Conservation (phyloP, 2,329 filamentous ascomycete genomes). For the Aspergillus sp. region DNA sequence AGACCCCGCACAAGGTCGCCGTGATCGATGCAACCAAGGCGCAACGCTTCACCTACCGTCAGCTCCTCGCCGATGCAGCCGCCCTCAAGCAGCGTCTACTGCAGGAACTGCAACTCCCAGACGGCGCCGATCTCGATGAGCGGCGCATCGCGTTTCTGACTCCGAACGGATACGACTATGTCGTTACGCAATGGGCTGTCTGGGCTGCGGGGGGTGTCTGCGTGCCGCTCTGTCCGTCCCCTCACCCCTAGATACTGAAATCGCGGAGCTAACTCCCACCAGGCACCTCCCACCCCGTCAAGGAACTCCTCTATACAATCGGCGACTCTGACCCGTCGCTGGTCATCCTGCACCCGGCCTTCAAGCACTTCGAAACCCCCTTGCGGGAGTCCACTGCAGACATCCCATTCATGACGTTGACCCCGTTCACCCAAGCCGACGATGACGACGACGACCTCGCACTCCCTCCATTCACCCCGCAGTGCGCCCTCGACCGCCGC, state of each 20-base stretch:
- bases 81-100: constrained; percentile 35
- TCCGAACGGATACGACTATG: constrained; percentile 43
- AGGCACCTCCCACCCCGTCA: constrained; percentile 42
- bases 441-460: constrained; percentile 16
- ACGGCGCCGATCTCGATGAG: constrained; percentile 32
- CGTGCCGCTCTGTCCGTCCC: constrained; percentile 41
- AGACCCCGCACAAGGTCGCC: constrained; percentile 34
- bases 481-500: constrained; percentile 27
- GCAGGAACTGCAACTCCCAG: constrained; percentile 24
- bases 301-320: constrained; percentile 42
- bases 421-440: constrained; percentile 19
- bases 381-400: constrained; percentile 26
- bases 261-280: neutral
- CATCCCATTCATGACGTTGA: constrained; percentile 32
- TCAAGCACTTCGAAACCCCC: constrained; percentile 31
- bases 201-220: constrained; percentile 45
- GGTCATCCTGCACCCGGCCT: constrained; percentile 40
- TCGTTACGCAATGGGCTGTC: constrained; percentile 42
- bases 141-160: constrained; percentile 38
- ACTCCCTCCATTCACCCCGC: constrained; percentile 31
- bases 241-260: neutral
- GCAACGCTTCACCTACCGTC: constrained; percentile 39
- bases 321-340: constrained; percentile 42
- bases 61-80: constrained; percentile 40
- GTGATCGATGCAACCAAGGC: constrained; percentile 38